Base-by-base conservation (phyloP, 768 basidiomycete species). In the Mycena amicta region DNA sequence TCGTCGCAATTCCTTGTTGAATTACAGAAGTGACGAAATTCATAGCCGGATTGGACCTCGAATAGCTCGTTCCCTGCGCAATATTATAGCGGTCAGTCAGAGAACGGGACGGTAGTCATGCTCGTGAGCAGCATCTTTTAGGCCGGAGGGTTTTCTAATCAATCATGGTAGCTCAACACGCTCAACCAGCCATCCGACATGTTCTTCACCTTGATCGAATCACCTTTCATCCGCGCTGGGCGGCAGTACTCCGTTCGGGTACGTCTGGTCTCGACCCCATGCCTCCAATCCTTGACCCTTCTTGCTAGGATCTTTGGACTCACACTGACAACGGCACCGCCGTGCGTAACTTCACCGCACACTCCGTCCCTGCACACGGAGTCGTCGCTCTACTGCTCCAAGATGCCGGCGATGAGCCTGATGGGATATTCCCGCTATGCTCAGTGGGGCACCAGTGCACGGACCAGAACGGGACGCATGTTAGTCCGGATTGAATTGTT, bases 51-150 rank as follows among this genome's bases (percentile, higher is more conserved):
- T 53, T 77, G 71, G 72, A 74, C 72, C 5, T 72, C 67, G 59
- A 75, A 77, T 58, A 69, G 62, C 29, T 80, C 77, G 1, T 78
- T 81, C 66, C 86, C 86, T 0, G 85, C 86, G 2, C 82, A 85
- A 50, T 87, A 80, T 71, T 88, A 84, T 84, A 87, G 85, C 55
- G 86, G 86, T 2, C 77, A 79, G 30, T 77, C 78, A 43, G 75
- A 84, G 60, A 80, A 84, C 43, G 86, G 85, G 29, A 84, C 81
- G 0, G 77, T 87, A 1, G 74, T 88, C 67, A 88, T 88, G 86
- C 76, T 88, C 15, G 86, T 86, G 63, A 41, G 80, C 47, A n/a
- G n/a, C n/a, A n/a, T n/a, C n/a, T n/a, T n/a, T n/a, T n/a, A n/a
- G n/a, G n/a, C n/a, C n/a, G n/a, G n/a, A n/a, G n/a, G n/a, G n/a